Evolutionary conservation across 2,329 filamentous ascomycete species (phyloP).

Genomic region (Tolypocladium endophyticum): DNA sequence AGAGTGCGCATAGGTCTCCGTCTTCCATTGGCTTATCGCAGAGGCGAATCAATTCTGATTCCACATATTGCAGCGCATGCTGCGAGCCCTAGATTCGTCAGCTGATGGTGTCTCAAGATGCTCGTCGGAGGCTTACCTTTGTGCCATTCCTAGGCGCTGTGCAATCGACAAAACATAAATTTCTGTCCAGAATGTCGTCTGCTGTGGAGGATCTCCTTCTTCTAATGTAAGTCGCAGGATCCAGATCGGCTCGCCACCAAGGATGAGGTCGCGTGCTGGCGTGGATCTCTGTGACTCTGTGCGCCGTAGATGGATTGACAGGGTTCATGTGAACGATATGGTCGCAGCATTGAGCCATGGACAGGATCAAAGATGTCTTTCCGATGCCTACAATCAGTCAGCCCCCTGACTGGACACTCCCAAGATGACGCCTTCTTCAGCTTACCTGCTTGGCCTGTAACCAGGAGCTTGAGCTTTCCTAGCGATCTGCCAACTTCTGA

Average conservation of each 20-base stretch:
- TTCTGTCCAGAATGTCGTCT: constrained; percentile 76
- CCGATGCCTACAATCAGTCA: constrained; percentile 51
- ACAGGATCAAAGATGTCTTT: constrained; percentile 82
- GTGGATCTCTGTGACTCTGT: constrained; percentile 53
- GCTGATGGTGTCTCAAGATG: not conserved
- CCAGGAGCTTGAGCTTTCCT: constrained; percentile 78
- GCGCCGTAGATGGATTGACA: constrained; percentile 24
- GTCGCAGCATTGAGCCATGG: constrained; percentile 75
- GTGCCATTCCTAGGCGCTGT: constrained; percentile 48
- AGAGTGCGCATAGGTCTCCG: constrained; percentile 61
- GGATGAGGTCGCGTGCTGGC: constrained; percentile 80
- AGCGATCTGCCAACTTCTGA: constrained; percentile 76
- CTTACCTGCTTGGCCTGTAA: constrained; percentile 68
- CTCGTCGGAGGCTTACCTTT: constrained; percentile 31
- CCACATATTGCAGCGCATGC: constrained; percentile 61
- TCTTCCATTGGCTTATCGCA: constrained; percentile 50
- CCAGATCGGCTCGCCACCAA: constrained; percentile 76
- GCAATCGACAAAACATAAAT: constrained; percentile 88
- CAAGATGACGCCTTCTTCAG: not conserved
- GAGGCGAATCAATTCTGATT: constrained; percentile 28
- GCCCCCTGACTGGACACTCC: not conserved
- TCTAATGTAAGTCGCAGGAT: constrained; percentile 41
- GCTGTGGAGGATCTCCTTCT: constrained; percentile 50
- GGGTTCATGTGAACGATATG: constrained; percentile 92
- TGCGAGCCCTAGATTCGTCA: constrained; percentile 27